Evolutionary conservation across 2,329 filamentous ascomycete genomes (phyloP).

Genomic region (Scopulariopsis brevicaulis): DNA sequence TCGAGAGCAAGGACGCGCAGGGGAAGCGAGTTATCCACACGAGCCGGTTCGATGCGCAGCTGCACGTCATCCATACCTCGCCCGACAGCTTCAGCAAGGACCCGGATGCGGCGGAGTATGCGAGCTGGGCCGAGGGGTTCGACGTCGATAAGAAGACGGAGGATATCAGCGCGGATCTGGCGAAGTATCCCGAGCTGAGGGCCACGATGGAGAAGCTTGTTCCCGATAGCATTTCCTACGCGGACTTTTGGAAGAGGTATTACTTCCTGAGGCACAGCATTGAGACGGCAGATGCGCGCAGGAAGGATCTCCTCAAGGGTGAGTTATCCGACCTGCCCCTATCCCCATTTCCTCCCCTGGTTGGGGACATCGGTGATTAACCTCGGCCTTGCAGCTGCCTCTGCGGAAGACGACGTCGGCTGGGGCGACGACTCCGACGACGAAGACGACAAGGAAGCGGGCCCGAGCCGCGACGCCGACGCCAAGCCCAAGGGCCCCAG

Average conservation of each 20-base stretch:
- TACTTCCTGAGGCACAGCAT: slow-evolving; percentile 91
- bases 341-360: background rate
- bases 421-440: slow-evolving; percentile 64
- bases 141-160: slow-evolving; percentile 76
- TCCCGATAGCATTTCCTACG: slow-evolving; percentile 84
- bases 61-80: slow-evolving; percentile 88
- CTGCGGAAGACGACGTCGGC: slow-evolving; percentile 58
- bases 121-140: slow-evolving; percentile 61
- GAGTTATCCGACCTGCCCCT: slow-evolving; percentile 14
- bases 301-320: slow-evolving; percentile 89
- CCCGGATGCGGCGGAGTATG: slow-evolving; percentile 64
- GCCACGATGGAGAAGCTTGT: slow-evolving; percentile 90
- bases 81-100: slow-evolving; percentile 75
- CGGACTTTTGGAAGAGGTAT: slow-evolving; percentile 86
- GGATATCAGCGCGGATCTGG: slow-evolving; percentile 69
- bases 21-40: slow-evolving; percentile 93
- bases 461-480: background rate
- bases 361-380: background rate
- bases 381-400: slow-evolving; percentile 37
- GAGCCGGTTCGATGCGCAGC: slow-evolving; percentile 85
- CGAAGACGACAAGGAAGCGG: slow-evolving; percentile 14
- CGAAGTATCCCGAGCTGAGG: slow-evolving; percentile 77
- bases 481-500: slow-evolving; percentile 22
- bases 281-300: slow-evolving; percentile 81
- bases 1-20: slow-evolving; percentile 83